phyloP scores from a whole-genome alignment of 805 yeast species.

The Wickerhamomyces tratensis region DNA sequence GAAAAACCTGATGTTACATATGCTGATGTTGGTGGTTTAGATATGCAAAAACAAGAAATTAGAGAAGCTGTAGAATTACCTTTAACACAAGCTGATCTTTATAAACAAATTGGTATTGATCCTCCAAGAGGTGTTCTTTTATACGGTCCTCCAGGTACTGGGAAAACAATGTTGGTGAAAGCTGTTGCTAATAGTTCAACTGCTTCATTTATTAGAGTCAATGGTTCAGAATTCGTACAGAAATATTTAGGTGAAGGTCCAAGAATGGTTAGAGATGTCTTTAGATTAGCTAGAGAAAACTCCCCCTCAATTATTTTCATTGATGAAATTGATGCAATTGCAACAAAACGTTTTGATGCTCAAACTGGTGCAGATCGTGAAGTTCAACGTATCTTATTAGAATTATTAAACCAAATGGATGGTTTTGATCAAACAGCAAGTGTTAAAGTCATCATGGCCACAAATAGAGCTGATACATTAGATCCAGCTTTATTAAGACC shows the following conservation, averaged over 20 bases:
- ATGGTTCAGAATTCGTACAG: conserved; percentile 97
- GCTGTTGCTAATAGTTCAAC: conserved; percentile 97
- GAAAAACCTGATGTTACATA: conserved; percentile 90
- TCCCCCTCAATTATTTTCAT: conserved; percentile 95
- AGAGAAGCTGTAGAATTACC: conserved; percentile 98
- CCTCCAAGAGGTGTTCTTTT: conserved; percentile 97
- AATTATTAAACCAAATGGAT: conserved; percentile 96
- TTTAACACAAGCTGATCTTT: conserved; percentile 88
- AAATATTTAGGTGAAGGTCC: conserved; percentile 99
- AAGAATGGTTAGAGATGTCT: conserved; percentile 98
- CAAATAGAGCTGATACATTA: conserved; percentile 97
- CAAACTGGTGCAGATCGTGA: conserved; percentile 99
- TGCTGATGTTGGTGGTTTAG: conserved; percentile 98
- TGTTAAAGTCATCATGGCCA: conserved; percentile 98
- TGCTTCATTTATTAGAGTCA: conserved; percentile 92
- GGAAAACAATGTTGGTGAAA: conserved; percentile 97
- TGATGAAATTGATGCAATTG: conserved; percentile 98
- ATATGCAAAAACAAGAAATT: conserved; percentile 98
- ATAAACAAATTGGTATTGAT: conserved; percentile 96
- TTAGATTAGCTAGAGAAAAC: conserved; percentile 93
- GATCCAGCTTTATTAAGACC: conserved; percentile 98
- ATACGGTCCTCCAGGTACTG: conserved; percentile 99
- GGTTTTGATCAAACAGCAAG: conserved; percentile 95
- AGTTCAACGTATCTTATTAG: conserved; percentile 95
- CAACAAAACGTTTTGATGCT: conserved; percentile 98